Conservation (phyloP, 176 grass and related monocot species). For the Cenchrus americanus region DNA sequence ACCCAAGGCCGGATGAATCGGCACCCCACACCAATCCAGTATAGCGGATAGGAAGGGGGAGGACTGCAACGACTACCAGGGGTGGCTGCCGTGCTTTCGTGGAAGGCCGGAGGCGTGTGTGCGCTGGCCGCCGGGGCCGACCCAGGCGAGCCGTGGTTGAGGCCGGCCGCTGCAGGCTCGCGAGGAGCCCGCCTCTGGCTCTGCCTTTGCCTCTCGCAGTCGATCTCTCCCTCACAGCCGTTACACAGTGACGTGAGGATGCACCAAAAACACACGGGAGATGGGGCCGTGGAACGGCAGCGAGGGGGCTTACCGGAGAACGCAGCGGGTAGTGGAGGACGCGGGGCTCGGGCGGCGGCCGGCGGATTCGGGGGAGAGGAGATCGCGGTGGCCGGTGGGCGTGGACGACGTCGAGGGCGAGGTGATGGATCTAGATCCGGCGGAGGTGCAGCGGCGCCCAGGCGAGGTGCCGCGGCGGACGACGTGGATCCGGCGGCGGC, state of each 20-base stretch:
- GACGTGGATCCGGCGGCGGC: too few species aligned
- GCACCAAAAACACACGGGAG: neutral
- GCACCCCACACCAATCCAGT: neutral
- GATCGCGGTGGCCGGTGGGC: too few species aligned
- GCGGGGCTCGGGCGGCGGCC: slow-evolving; percentile 39
- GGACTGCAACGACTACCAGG: too few species aligned
- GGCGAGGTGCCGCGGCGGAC: too few species aligned
- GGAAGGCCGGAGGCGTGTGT: neutral
- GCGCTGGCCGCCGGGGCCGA: neutral
- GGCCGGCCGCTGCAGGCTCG: too few species aligned
- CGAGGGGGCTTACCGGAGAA: slow-evolving; percentile 39
- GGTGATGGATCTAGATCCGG: too few species aligned
- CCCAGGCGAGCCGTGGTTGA: too few species aligned
- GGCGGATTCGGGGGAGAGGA: slow-evolving; percentile 39
- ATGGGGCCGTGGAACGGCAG: neutral
- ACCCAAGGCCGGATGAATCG: neutral
- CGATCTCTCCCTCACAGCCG: too few species aligned
- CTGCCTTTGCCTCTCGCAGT: too few species aligned
- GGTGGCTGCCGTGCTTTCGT: neutral
- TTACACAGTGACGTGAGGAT: slow-evolving; percentile 41
- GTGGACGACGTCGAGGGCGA: too few species aligned
- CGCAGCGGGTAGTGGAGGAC: slow-evolving; percentile 26
- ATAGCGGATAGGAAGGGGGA: neutral
- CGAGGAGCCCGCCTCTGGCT: too few species aligned
- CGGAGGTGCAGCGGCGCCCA: too few species aligned